These are phyloP conservation scores for Cadophora gregata DNA, from an alignment of 2,329 filamentous ascomycete species.

Conservation along the genomic window DNA sequence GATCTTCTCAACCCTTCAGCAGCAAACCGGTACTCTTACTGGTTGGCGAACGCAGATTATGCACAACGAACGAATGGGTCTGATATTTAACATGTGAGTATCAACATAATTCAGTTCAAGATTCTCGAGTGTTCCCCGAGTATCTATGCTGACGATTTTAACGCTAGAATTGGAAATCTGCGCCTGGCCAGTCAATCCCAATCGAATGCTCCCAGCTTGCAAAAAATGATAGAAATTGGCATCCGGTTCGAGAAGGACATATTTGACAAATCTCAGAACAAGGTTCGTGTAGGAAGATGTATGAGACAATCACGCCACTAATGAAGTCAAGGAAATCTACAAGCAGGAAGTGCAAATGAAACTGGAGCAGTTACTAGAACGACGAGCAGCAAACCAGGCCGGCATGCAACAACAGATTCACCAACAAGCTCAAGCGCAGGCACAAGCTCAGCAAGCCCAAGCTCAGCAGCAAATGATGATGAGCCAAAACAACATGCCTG, in stretches of 20 bases:
- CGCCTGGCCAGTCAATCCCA: conserved; percentile 39
- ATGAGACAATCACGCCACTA: conserved; percentile 24
- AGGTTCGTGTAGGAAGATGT: conserved; percentile 33
- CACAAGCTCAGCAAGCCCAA: conserved; percentile 48
- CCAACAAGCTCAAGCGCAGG: conserved; percentile 49
- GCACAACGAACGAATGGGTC: conserved; percentile 40
- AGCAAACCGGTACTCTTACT: conserved; percentile 35
- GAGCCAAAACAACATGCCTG: conserved; percentile 57
- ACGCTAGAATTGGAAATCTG: conserved; percentile 39
- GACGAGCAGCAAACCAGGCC: conserved; percentile 39
- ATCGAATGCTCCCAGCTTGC: conserved; percentile 32
- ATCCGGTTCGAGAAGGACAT: conserved; percentile 43
- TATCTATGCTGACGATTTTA: conserved; percentile 22
- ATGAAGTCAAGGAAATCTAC: conserved; percentile 37
- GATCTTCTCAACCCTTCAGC: conserved; percentile 38
- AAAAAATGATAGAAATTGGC: conserved; percentile 41
- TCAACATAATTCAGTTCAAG: background rate
- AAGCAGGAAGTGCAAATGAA: conserved; percentile 40
- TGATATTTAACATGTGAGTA: conserved; percentile 44
- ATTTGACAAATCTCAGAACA: conserved; percentile 39
- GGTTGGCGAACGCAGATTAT: conserved; percentile 41
- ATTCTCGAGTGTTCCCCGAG: background rate
- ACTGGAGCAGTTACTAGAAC: conserved; percentile 39
- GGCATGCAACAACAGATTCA: conserved; percentile 53
- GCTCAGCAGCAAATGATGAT: conserved; percentile 58